Evolutionary conservation across 2,329 filamentous ascomycete species (phyloP), one percentile per base, ranked within the genome.

Genomic region (Didymella lethalis): DNA sequence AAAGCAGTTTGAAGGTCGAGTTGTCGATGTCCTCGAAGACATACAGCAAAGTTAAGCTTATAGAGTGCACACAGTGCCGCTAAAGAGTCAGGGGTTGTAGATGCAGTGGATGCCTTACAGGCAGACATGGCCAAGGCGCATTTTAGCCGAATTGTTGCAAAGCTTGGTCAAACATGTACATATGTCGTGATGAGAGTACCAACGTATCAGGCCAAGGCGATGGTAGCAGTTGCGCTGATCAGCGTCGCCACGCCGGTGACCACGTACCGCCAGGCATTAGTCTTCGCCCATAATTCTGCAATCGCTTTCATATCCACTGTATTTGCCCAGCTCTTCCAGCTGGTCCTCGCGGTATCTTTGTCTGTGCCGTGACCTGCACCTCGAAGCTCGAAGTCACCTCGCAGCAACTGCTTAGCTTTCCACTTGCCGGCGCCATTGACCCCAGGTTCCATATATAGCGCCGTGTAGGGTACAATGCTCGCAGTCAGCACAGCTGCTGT

Each of bases 401-500:
- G 67, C 52, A 77, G 54, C 40, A 78, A 48, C 47, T 64, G 61
- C 52, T 77, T 71, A 6, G 70, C 74, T 57, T 77, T 78, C 75
- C 76, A 79, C 54, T 79, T 78, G 16, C 61, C 68, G 1, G 76
- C 74, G 5, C 76, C 76, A 46, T 79, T 78, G 43, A 78, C 70
- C 1, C 68, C 70, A 5, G 75, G 75, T 62, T 79, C 77, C 69
- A 78, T 78, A 57, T 75, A 75, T 28, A 77, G 64, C 47, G 76
- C 71, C 0, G 76, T 79, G 28, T 77, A 75, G 0, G 75, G 75
- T 18, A 75, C 61, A n/a, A 79, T 75, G 55, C 57, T 65, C 11
- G 57, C 64, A 18, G 65, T 74, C 48, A 68, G 66, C 28, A 75
- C 62, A 12, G 65, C 62, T 0, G 70, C 60, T 6, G 64, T 55